Evolutionary conservation across 2,329 filamentous ascomycete species (phyloP).

Genomic region (Daldinia eschscholtzii): DNA sequence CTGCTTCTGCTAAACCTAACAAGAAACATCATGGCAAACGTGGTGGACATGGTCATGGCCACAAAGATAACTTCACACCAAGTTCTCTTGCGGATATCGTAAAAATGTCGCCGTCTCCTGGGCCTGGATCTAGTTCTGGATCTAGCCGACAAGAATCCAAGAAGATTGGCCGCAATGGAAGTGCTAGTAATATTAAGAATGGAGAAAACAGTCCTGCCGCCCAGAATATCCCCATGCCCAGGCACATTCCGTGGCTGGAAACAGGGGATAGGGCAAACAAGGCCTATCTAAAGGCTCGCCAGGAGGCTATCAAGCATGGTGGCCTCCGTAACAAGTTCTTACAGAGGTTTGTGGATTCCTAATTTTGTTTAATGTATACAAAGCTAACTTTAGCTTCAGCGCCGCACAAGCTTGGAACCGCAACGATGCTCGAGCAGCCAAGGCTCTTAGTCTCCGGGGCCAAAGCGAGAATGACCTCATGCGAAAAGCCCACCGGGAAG

Average conservation of each 20-base stretch:
- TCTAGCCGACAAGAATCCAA: constrained; percentile 71
- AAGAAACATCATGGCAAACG: constrained; percentile 97
- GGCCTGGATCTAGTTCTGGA: constrained; percentile 73
- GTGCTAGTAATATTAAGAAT: constrained; percentile 71
- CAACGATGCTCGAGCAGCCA: constrained; percentile 95
- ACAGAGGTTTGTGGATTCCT: constrained; percentile 75
- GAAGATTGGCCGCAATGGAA: constrained; percentile 73
- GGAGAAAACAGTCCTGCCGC: constrained; percentile 85
- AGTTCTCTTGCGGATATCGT: constrained; percentile 93
- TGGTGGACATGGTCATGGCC: constrained; percentile 79
- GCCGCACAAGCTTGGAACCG: constrained; percentile 99
- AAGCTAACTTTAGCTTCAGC: constrained; percentile 60
- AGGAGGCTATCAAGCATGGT: constrained; percentile 97
- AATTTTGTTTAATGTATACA: background rate
- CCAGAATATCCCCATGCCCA: constrained; percentile 85
- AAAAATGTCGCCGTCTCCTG: constrained; percentile 90
- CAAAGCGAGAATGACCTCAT: constrained; percentile 98
- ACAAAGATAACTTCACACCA: constrained; percentile 75
- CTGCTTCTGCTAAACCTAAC: constrained; percentile 77
- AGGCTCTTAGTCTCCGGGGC: constrained; percentile 91
- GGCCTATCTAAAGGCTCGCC: constrained; percentile 92
- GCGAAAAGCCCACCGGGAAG: constrained; percentile 96
- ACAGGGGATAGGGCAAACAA: constrained; percentile 92
- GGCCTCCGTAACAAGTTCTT: constrained; percentile 96
- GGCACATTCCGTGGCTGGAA: constrained; percentile 96